Conservation (phyloP, 768 basidiomycete species). For the Psilocybe cyanescens region DNA sequence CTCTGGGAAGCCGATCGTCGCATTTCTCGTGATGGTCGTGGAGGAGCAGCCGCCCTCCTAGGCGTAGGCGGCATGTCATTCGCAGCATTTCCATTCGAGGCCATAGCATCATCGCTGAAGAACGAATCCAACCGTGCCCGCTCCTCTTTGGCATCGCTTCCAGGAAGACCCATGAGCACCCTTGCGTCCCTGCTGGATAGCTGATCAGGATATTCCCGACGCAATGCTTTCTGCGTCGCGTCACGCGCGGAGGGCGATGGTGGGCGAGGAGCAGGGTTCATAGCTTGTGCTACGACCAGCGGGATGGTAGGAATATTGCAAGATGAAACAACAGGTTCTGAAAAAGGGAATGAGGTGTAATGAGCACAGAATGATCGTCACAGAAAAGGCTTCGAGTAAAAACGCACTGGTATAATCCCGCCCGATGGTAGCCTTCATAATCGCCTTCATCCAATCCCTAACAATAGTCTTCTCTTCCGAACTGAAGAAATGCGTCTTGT, state of each 20-base stretch:
- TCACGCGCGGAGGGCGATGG: conserved; percentile 89
- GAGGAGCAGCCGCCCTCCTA: conserved; percentile 43
- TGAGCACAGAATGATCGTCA: not conserved
- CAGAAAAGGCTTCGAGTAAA: not conserved
- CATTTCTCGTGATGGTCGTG: conserved; percentile 70
- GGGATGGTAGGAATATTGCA: conserved; percentile 98
- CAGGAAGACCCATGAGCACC: conserved; percentile 67
- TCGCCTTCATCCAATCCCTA: conserved; percentile 99
- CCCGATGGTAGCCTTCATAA: conserved; percentile 98
- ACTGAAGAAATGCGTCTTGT: conserved; percentile 90
- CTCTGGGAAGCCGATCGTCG: conserved; percentile 43
- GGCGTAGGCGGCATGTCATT: conserved; percentile 18
- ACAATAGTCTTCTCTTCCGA: conserved; percentile 84
- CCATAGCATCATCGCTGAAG: conserved; percentile 47
- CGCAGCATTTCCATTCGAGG: conserved; percentile 15
- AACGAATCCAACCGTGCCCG: conserved; percentile 58
- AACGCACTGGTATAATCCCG: conserved; percentile 88
- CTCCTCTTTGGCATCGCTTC: conserved; percentile 44
- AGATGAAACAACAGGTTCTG: conserved; percentile 93
- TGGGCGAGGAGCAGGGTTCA: conserved; percentile 95
- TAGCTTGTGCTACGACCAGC: conserved; percentile 90
- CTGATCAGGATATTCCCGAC: conserved; percentile 84
- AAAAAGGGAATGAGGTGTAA: conserved; percentile 7
- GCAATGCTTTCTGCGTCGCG: conserved; percentile 85
- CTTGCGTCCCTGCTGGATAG: conserved; percentile 81